Percentiles rank a stretch among this genome's conserved stretches.
phyloP scores from a whole-genome alignment of 345 rosid genomes.

The Barbarea vulgaris region DNA sequence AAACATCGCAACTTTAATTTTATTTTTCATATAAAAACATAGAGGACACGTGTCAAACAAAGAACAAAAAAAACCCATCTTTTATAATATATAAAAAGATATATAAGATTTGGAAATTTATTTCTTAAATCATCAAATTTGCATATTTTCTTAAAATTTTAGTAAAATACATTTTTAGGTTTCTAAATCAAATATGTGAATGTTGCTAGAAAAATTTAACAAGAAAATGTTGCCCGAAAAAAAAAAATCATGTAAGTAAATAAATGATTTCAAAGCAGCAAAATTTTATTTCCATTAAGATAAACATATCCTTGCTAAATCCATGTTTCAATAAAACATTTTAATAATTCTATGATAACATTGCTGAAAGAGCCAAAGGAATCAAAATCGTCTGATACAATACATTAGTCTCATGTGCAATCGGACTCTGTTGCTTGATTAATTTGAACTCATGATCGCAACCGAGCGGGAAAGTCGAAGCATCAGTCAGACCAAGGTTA shows the following conservation, averaged over 20 bases:
- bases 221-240: too few species aligned
- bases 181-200: not conserved
- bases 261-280: not conserved
- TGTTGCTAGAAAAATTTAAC: not conserved
- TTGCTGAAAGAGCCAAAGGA: slow-evolving; percentile 45
- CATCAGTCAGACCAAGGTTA: slow-evolving; percentile 33
- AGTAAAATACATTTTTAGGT: not conserved
- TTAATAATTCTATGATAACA: slow-evolving; percentile 20
- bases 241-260: not conserved
- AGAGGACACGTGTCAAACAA: too few species aligned
- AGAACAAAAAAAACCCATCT: too few species aligned
- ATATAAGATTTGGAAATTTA: too few species aligned
- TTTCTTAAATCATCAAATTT: too few species aligned
- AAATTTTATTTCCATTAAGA: not conserved
- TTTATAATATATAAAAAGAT: too few species aligned
- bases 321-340: not conserved
- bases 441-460: slow-evolving; percentile 51
- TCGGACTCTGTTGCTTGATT: slow-evolving; percentile 15
- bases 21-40: too few species aligned
- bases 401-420: slow-evolving; percentile 30
- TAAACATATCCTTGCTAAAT: not conserved
- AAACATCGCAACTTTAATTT: too few species aligned
- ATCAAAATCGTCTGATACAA: slow-evolving; percentile 45
- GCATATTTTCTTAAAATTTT: too few species aligned
- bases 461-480: slow-evolving; percentile 36